Conservation (phyloP, 192 early-diverging fungal genomes). For the Gonapodya sp. region DNA sequence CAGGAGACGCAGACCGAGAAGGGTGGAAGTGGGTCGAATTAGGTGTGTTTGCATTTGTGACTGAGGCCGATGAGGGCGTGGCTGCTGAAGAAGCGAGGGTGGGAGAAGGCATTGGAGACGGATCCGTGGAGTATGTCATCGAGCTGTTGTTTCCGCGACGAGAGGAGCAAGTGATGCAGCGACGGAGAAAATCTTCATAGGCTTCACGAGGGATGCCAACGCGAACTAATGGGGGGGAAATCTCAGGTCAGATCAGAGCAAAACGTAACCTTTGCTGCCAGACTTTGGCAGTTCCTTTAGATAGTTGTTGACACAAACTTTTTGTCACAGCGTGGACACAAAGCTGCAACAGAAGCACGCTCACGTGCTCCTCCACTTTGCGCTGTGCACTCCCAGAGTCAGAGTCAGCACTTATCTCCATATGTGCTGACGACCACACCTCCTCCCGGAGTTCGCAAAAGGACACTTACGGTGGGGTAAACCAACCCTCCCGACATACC, state of each 20-base stretch:
- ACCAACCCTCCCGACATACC: neutral
- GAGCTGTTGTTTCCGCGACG: too few species aligned
- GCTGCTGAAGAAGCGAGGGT: neutral
- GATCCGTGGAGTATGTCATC: neutral
- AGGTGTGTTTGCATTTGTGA: too few species aligned
- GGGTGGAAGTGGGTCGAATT: too few species aligned
- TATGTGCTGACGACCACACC: neutral
- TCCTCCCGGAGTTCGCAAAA: neutral
- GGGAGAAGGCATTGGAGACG: neutral
- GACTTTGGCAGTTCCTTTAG: neutral
- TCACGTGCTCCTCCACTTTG: too few species aligned
- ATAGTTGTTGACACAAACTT: too few species aligned
- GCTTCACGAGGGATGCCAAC: neutral
- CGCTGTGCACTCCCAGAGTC: too few species aligned
- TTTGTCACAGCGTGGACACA: too few species aligned
- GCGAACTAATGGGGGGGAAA: neutral
- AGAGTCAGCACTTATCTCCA: too few species aligned
- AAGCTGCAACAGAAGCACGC: neutral
- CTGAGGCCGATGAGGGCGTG: neutral
- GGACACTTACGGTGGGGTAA: neutral
- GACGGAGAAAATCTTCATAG: neutral
- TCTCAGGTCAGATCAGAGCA: neutral
- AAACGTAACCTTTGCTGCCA: too few species aligned
- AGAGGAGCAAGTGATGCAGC: neutral
- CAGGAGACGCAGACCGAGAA: neutral